A percentile compares a stretch with the other conserved stretches of the same genome.
Evolutionary conservation across 352 stramenopile genomes (phyloP).

Genomic region (Phytophthora vignae): DNA sequence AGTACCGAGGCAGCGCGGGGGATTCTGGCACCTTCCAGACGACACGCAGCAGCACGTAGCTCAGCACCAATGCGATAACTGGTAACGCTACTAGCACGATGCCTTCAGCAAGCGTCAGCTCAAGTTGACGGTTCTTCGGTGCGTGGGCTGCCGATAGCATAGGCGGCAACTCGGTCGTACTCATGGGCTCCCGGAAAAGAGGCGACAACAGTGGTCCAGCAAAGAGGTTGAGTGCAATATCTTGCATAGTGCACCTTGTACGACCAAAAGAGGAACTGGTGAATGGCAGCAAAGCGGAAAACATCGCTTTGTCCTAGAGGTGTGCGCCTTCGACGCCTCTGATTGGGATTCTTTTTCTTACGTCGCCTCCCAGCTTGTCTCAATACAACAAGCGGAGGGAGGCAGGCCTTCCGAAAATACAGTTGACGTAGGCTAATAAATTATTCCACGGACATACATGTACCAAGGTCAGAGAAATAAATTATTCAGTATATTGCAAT

Average conservation of each 20-base stretch:
- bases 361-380: slow-evolving; percentile 33
- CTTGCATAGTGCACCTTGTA: slow-evolving; percentile 1
- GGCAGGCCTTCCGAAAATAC: too few species aligned
- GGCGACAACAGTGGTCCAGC: slow-evolving; percentile 18
- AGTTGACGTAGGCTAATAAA: too few species aligned
- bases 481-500: too few species aligned
- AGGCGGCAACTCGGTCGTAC: slow-evolving; percentile 1
- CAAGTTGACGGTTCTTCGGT: slow-evolving; percentile 38
- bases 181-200: slow-evolving; percentile 11
- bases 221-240: slow-evolving; percentile 16
- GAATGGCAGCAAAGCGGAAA: slow-evolving; percentile 16
- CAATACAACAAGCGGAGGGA: background rate
- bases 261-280: background rate
- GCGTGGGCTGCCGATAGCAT: slow-evolving; percentile 5
- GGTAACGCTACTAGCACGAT: slow-evolving; percentile 47
- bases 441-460: too few species aligned
- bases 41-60: slow-evolving; percentile 69
- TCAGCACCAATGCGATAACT: slow-evolving; percentile 55
- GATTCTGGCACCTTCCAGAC: slow-evolving; percentile 65
- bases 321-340: slow-evolving; percentile 1
- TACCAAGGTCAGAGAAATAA: too few species aligned
- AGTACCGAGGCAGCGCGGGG: slow-evolving; percentile 39
- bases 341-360: slow-evolving; percentile 41
- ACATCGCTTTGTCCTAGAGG: background rate
- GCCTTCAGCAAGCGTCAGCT: slow-evolving; percentile 32